A percentile compares a stretch with the other conserved stretches of the same genome.
These are phyloP conservation scores for Coemansia sp. DNA, from an alignment of 192 early-diverging fungal genomes.

Conservation along the genomic window DNA sequence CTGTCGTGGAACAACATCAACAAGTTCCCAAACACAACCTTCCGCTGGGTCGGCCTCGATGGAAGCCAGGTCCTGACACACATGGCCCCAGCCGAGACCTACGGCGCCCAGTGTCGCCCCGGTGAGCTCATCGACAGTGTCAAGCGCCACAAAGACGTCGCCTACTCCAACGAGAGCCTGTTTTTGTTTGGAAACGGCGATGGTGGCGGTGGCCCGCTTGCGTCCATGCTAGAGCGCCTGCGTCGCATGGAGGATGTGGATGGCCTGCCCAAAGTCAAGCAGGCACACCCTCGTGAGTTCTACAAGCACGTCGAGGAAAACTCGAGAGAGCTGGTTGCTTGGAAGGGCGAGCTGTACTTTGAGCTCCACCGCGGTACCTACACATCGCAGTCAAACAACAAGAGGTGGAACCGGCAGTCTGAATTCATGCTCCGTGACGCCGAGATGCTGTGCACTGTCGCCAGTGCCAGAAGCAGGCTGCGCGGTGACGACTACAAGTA, in stretches of 20 bases:
- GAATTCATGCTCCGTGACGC: conserved; percentile 82
- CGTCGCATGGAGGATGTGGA: conserved; percentile 69
- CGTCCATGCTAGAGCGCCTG: conserved; percentile 80
- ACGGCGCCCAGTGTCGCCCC: conserved; percentile 62
- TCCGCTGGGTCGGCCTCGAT: conserved; percentile 88
- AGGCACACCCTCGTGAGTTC: conserved; percentile 75
- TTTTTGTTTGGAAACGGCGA: conserved; percentile 92
- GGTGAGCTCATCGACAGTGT: conserved; percentile 64
- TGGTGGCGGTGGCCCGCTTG: conserved; percentile 88
- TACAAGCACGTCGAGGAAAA: conserved; percentile 73
- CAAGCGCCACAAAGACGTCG: conserved; percentile 81
- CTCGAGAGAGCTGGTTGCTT: conserved; percentile 66
- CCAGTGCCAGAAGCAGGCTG: conserved; percentile 11
- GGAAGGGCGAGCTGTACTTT: conserved; percentile 97
- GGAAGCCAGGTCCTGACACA: conserved; percentile 80
- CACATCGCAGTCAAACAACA: conserved; percentile 82
- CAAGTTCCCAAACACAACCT: conserved; percentile 93
- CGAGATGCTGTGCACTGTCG: conserved; percentile 67
- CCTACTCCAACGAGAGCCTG: conserved; percentile 77
- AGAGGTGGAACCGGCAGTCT: conserved; percentile 76
- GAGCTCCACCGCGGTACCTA: conserved; percentile 98
- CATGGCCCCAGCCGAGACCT: conserved; percentile 87
- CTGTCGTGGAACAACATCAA: conserved; percentile 99
- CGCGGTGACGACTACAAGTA: conserved; percentile 52
- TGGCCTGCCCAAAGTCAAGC: conserved; percentile 68